Evolutionary conservation across 2,329 filamentous ascomycete genomes (phyloP).

Genomic region (Arthrobotrys musiformis): DNA sequence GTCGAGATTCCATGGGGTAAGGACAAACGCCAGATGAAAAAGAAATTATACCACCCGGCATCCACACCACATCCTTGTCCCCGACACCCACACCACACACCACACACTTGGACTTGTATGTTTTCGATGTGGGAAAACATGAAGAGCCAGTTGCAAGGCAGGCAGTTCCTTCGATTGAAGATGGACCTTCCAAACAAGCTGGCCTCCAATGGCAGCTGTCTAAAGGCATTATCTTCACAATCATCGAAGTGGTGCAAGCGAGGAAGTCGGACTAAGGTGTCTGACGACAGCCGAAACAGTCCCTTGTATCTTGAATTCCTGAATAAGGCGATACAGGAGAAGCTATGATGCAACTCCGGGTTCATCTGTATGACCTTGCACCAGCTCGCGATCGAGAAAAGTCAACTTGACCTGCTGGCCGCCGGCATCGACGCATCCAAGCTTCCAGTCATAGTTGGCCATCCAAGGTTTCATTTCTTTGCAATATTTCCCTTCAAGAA

Average conservation of each 20-base stretch:
- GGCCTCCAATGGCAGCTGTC: not conserved
- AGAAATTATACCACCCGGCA: constrained; percentile 11
- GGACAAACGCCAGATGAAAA: constrained; percentile 25
- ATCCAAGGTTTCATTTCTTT: not conserved
- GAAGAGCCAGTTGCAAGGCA: constrained; percentile 2
- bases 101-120: not conserved
- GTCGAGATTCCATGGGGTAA: constrained; percentile 20
- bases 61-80: no score
- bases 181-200: constrained; percentile 23
- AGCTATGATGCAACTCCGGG: constrained; percentile 44
- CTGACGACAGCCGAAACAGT: constrained; percentile 11
- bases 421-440: constrained; percentile 15
- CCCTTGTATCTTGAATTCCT: constrained; percentile 17
- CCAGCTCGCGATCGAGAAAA: constrained; percentile 2
- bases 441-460: not conserved
- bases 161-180: not conserved
- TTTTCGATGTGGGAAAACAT: not conserved
- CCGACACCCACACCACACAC: constrained; percentile 6
- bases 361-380: constrained; percentile 42
- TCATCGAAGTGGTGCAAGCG: constrained; percentile 10
- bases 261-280: constrained; percentile 1
- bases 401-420: not conserved
- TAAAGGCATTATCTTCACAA: not conserved
- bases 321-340: constrained; percentile 3
- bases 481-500: constrained; percentile 11